phyloP scores from a whole-genome alignment of 441 rosid genomes.

The Erodium chrysanthum region DNA sequence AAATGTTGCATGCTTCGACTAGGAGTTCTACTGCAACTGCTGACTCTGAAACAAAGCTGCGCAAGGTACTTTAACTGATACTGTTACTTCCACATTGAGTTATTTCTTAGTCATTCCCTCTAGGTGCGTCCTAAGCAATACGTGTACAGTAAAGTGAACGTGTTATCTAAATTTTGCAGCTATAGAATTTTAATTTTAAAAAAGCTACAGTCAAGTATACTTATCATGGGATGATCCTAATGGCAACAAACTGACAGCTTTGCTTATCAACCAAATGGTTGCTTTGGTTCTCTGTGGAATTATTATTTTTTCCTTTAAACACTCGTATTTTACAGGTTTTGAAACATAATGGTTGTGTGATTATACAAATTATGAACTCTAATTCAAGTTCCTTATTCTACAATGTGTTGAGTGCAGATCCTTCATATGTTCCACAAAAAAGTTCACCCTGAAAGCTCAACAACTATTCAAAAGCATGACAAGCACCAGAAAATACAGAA shows the following conservation, averaged over 20 bases:
- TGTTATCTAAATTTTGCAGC: background rate
- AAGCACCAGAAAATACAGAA: slow-evolving; percentile 34
- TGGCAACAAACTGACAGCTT: slow-evolving; percentile 5
- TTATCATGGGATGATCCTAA: slow-evolving; percentile 1
- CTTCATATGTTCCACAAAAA: slow-evolving; percentile 67
- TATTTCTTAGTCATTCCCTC: background rate
- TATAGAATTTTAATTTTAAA: background rate
- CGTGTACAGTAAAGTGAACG: background rate
- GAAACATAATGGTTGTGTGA: background rate
- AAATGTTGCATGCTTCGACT: slow-evolving; percentile 36
- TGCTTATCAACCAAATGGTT: background rate
- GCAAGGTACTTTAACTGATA: slow-evolving; percentile 35
- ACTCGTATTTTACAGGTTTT: background rate
- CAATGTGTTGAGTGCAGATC: slow-evolving; percentile 33
- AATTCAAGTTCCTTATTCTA: slow-evolving; percentile 3
- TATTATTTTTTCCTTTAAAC: background rate
- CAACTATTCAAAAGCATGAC: slow-evolving; percentile 27
- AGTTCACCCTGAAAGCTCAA: slow-evolving; percentile 67
- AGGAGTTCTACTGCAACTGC: slow-evolving; percentile 31
- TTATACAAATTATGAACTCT: slow-evolving; percentile 10
- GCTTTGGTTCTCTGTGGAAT: background rate
- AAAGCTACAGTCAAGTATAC: background rate
- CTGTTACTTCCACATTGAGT: slow-evolving; percentile 1
- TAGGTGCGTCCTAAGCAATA: background rate
- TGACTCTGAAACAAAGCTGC: slow-evolving; percentile 52